Conservation (phyloP, 345 rosid genomes). For the Aquilaria malaccensis region DNA sequence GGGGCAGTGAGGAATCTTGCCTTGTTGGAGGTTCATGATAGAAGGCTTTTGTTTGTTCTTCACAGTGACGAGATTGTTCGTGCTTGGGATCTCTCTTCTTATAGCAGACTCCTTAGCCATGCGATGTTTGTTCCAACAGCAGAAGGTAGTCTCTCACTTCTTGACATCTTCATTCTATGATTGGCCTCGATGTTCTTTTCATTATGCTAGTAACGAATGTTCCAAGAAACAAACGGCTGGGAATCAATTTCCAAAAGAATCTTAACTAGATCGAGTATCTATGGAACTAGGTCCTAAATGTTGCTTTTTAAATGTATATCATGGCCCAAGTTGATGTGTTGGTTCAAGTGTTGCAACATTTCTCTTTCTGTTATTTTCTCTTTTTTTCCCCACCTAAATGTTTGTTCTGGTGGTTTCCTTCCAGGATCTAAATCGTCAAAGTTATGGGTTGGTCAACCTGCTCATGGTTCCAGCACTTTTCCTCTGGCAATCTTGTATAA, state of each 20-base stretch:
- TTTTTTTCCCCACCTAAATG: neutral
- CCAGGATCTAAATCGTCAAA: slow-evolving; percentile 47
- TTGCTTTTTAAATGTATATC: too few species aligned
- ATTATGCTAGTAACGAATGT: too few species aligned
- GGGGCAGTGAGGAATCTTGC: slow-evolving; percentile 64
- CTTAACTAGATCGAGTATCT: neutral
- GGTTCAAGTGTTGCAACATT: neutral
- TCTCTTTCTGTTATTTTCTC: slow-evolving; percentile 11
- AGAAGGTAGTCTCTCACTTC: slow-evolving; percentile 44
- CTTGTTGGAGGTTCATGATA: slow-evolving; percentile 43
- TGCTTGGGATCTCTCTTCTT: slow-evolving; percentile 59
- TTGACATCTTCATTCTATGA: neutral
- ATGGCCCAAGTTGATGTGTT: neutral
- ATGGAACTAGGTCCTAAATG: too few species aligned
- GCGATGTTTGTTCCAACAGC: slow-evolving; percentile 33
- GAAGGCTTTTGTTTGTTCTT: slow-evolving; percentile 44
- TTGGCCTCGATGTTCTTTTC: neutral
- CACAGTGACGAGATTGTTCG: slow-evolving; percentile 66
- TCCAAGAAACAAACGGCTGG: too few species aligned
- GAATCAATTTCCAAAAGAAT: neutral
- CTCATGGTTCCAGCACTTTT: slow-evolving; percentile 30
- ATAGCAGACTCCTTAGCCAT: slow-evolving; percentile 52
- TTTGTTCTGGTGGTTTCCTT: slow-evolving; percentile 1
- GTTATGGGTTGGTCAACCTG: slow-evolving; percentile 70
- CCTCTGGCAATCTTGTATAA: slow-evolving; percentile 65